Evolutionary conservation across 225 moss, liverwort and hornwort species (phyloP).

Genomic region (Physcomitrellopsis africana): DNA sequence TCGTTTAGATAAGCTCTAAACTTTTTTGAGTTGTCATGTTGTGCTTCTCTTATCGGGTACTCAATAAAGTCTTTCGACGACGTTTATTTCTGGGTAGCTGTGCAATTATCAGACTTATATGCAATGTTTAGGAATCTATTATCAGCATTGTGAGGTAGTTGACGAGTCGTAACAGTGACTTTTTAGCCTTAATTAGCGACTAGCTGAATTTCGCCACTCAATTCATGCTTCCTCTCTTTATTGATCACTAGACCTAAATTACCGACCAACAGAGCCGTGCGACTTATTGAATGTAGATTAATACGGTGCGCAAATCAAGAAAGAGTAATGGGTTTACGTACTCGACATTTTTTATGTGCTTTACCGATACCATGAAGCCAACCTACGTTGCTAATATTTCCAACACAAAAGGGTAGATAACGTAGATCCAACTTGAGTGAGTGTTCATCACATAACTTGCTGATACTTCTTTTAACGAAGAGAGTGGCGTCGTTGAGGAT

Average conservation of each 20-base stretch:
- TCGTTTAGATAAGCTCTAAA: too few relatives aligned
- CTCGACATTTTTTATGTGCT: background rate
- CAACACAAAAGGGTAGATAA: background rate
- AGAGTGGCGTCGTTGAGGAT: background rate
- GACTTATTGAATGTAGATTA: conserved; percentile 3
- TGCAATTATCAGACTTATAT: too few relatives aligned
- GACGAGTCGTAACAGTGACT: too few relatives aligned
- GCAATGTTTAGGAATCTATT: too few relatives aligned
- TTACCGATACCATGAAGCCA: background rate
- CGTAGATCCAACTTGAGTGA: background rate
- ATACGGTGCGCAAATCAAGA: background rate
- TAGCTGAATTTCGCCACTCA: too few relatives aligned
- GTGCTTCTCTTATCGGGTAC: too few relatives aligned
- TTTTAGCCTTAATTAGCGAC: too few relatives aligned
- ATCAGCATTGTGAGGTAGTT: too few relatives aligned
- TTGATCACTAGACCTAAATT: background rate
- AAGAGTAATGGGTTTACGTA: background rate
- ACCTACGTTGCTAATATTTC: background rate
- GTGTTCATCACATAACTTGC: background rate
- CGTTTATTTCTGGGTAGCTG: too few relatives aligned
- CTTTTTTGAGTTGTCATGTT: too few relatives aligned
- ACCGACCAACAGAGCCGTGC: background rate
- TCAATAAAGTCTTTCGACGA: too few relatives aligned
- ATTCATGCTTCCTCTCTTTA: background rate
- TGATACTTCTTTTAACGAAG: background rate